Conservation (phyloP, 129 eudicot species). For the Flaveria sonorensis region DNA sequence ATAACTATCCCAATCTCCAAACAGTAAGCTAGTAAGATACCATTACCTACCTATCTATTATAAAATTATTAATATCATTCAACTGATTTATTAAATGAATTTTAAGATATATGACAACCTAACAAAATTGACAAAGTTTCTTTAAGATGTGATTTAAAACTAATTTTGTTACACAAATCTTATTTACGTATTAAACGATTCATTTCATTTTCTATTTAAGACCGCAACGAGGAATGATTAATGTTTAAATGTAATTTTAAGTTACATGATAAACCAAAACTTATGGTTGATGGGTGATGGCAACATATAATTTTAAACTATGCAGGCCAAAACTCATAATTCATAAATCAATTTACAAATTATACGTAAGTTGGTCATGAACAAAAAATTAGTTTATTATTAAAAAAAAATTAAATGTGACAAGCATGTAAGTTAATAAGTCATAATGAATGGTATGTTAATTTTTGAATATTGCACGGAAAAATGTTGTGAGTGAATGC, state of each 20-base stretch:
- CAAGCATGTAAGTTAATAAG: neutral
- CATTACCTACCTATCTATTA: no score
- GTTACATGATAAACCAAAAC: neutral
- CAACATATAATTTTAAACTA: neutral
- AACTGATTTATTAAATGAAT: neutral
- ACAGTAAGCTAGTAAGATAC: no score
- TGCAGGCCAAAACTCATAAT: neutral
- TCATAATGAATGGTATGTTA: neutral
- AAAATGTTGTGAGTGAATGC: neutral
- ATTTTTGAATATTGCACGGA: neutral
- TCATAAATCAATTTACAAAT: neutral
- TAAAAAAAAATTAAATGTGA: neutral
- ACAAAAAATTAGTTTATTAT: neutral
- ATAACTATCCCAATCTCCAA: no score
- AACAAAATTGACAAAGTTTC: neutral
- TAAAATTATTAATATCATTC: no score
- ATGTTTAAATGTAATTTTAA: neutral
- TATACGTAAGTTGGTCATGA: no score
- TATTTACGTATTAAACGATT: no score
- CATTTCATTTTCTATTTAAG: neutral
- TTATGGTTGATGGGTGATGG: conserved; percentile 1
- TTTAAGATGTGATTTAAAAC: conserved; percentile 3
- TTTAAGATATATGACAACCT: neutral
- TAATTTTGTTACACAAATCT: neutral
- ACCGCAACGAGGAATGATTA: neutral